Conservation (phyloP, 805 yeast species). For the Zygosaccharomyces bisporus region DNA sequence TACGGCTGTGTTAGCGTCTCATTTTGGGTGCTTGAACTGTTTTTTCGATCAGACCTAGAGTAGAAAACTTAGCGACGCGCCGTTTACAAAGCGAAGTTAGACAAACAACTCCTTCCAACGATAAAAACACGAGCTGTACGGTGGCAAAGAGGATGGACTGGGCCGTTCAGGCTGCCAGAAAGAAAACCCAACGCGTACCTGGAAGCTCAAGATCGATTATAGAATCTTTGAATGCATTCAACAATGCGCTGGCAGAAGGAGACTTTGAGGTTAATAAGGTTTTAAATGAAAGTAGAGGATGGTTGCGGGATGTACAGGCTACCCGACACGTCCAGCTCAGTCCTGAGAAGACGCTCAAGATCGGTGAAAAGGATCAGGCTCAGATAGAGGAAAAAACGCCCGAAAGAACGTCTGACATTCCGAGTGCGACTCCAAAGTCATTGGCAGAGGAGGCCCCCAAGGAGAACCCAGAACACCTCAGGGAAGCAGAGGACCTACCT, state of each 20-base stretch:
- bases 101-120: background rate
- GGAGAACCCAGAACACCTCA: background rate
- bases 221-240: conserved; percentile 30
- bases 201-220: conserved; percentile 34
- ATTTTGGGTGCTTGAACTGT: background rate
- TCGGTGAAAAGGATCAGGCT: conserved; percentile 7
- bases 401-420: conserved; percentile 6
- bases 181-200: conserved; percentile 26
- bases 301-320: conserved; percentile 22
- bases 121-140: background rate
- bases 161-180: conserved; percentile 31
- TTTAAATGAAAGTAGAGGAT: conserved; percentile 19
- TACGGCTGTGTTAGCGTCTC: background rate
- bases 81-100: conserved; percentile 4
- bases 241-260: conserved; percentile 24
- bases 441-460: conserved; percentile 8
- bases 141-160: conserved; percentile 28
- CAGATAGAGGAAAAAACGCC: conserved; percentile 11
- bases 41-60: background rate
- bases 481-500: background rate
- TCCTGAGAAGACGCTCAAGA: conserved; percentile 17
- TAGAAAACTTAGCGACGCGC: conserved; percentile 2
- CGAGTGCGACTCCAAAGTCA: conserved; percentile 21
- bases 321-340: conserved; percentile 10
- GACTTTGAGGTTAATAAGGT: conserved; percentile 21